Base-by-base conservation (phyloP, 2,329 filamentous ascomycete genomes). In the Setomelanomma holmii region DNA sequence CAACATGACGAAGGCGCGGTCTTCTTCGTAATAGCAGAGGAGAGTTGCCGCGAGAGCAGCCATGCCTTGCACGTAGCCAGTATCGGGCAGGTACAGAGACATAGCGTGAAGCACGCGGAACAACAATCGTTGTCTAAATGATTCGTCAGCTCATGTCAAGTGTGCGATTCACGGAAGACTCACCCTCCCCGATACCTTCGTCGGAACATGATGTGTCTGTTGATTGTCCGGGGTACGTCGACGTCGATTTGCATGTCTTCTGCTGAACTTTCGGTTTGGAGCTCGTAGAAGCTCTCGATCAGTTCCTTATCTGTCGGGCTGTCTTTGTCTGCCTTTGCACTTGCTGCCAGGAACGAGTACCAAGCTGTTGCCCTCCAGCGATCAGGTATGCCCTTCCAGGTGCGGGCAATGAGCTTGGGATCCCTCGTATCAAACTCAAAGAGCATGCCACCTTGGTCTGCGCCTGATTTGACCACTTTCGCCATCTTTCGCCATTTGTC, bases 341-440 rank as follows among this genome's bases (percentile, higher is more conserved):
- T 93, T 7, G 89, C 80, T 5, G 86, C 84, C 22, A 99, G 83
- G 71, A 99, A 99, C 4, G 92, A 91, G 77, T 93, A 93, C 95
- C 95, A 99, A 2, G 93, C 95, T 1, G 91, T 89, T 24, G 89
- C 86, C 45, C 95, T 89, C 95, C 95, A 99, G 57, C 91, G 87
- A 75, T 99, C 95, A 0, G 95, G 95, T 58, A 99, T 96, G 23
- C 95, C 95, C 73, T 99, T 99, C 95, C 95, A 99, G 1, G 92
- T 96, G 49, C 95, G 86, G 61, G 93, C 89, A 52, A 96, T 87
- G 38, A 99, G 80, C 73, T 97, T 82, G 5, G 89, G 82, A 71
- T 89, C 90, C 58, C 83, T 86, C 33, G 85, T 84, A 74, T 97
- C 92, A 70, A 98, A 98, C 48, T 92, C 89, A 58, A 88, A 88